phyloP scores from a whole-genome alignment of 2,329 filamentous ascomycete species.

The Dactylella cylindrospora region DNA sequence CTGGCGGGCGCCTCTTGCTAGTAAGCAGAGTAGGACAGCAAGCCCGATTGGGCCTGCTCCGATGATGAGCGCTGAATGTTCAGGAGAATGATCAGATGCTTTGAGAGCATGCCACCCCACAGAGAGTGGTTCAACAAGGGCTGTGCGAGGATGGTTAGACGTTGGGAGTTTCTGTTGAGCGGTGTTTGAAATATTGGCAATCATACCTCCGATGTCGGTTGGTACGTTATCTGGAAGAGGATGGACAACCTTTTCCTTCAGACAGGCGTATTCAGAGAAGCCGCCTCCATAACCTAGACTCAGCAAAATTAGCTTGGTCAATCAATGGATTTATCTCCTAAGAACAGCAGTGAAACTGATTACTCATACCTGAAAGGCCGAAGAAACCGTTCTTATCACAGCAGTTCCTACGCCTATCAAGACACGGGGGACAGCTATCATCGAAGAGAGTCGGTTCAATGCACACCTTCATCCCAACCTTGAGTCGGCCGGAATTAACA shows the following conservation, averaged over 20 bases:
- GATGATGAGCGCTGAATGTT: constrained; percentile 59
- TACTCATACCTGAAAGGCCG: constrained; percentile 51
- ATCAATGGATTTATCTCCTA: constrained; percentile 49
- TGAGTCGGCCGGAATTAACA: constrained; percentile 53
- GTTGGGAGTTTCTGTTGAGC: constrained; percentile 48
- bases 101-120: constrained; percentile 66
- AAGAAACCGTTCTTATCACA: constrained; percentile 62
- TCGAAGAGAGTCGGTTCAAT: constrained; percentile 60
- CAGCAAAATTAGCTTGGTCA: no score
- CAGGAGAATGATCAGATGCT: constrained; percentile 53
- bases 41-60: constrained; percentile 67
- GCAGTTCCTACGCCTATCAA: constrained; percentile 59
- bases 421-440: constrained; percentile 60
- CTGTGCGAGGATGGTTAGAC: constrained; percentile 51
- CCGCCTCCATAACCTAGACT: constrained; percentile 53
- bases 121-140: constrained; percentile 64
- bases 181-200: constrained; percentile 1
- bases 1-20: constrained; percentile 58
- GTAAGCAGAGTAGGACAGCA: constrained; percentile 62
- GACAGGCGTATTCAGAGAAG: constrained; percentile 52
- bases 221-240: constrained; percentile 53
- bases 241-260: constrained; percentile 60
- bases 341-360: no score
- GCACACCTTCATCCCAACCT: constrained; percentile 61
- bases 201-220: constrained; percentile 56